Conservation (phyloP, 1,284 basidiomycete species). For the Ganoderma boninense region DNA sequence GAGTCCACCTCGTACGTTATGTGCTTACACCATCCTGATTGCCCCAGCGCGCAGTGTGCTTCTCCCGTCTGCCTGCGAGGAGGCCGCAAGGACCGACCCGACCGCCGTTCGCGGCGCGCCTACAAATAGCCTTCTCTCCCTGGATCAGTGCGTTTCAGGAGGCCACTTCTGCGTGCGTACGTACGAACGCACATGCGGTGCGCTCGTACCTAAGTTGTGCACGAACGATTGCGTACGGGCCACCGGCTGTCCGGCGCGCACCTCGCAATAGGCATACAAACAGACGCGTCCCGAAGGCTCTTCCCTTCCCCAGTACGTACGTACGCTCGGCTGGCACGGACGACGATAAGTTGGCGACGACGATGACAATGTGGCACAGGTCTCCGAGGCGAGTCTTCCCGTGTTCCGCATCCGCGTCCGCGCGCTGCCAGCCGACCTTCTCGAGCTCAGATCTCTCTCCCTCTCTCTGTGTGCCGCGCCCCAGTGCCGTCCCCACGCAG, state of each 20-base stretch:
- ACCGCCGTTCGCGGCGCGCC: neutral
- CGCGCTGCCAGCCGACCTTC: too few relatives aligned
- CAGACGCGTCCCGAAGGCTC: conserved; percentile 2
- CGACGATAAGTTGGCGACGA: neutral
- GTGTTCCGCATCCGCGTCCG: neutral
- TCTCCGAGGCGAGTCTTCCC: neutral
- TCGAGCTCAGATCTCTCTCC: neutral
- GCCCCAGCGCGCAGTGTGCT: neutral
- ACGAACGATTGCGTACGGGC: neutral
- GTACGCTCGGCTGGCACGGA: neutral
- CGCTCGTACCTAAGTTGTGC: neutral
- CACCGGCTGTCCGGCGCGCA: conserved; percentile 3
- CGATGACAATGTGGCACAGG: neutral
- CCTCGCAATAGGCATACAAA: conserved; percentile 1
- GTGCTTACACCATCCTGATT: neutral
- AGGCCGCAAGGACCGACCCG: neutral
- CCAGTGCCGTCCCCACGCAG: neutral
- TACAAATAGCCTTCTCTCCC: neutral
- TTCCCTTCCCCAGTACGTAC: neutral
- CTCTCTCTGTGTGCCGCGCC: neutral
- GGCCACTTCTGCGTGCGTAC: neutral
- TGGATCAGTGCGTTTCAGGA: neutral
- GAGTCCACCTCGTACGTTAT: neutral
- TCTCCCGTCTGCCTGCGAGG: neutral
- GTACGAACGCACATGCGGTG: neutral